Base-by-base conservation (phyloP, 2,329 filamentous ascomycete genomes). In the Apiospora malaysiana region DNA sequence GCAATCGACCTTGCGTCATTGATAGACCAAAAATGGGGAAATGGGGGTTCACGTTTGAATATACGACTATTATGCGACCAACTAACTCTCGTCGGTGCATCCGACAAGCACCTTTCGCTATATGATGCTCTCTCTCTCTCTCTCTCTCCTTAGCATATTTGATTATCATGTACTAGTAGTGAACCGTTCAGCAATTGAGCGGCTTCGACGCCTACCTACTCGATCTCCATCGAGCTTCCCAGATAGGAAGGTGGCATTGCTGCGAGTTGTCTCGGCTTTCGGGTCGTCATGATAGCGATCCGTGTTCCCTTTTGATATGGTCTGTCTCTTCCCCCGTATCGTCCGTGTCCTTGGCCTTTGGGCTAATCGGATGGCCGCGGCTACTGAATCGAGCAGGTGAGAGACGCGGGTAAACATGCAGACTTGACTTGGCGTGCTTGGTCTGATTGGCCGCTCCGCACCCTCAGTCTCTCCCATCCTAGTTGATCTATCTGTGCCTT, bases 1-100 rank as follows among this genome's bases (percentile, higher is more conserved):
- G 65, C 43, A 67, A 67, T 32, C n/a, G 65, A 27, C 56, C 18
- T 63, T 63, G 56, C 18, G 56, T 40, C 56, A 63, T 63, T 63
- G 32, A 63, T 63, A 40, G 32, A 40, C 27, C 32, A 56, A 63
- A 63, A 40, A 37, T 8, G 27, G 56, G 32, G 56, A 23, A 63
- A 40, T 21, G 18, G 56, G 56, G 21, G 56, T 63, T 63, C 37
- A 63, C 56, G 56, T 40, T 40, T 40, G 32, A 40, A 63, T 23
- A 40, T 40, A 63, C 10, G 56, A 63, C 2, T 63, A 63, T 14
- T 14, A 32, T 32, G 51, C 25, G 23, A 56, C 49, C 12, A 16
- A 56, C 14, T 23, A 27, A 25, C 18, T 10, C 7, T 27, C 23
- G 4, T 56, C 12, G 47, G 14, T 49, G 47, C 16, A 14, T 49